Evolutionary conservation across 257 asterid genomes (phyloP), one percentile per base, ranked within the genome.

Genomic region (Primulina tabacum): DNA sequence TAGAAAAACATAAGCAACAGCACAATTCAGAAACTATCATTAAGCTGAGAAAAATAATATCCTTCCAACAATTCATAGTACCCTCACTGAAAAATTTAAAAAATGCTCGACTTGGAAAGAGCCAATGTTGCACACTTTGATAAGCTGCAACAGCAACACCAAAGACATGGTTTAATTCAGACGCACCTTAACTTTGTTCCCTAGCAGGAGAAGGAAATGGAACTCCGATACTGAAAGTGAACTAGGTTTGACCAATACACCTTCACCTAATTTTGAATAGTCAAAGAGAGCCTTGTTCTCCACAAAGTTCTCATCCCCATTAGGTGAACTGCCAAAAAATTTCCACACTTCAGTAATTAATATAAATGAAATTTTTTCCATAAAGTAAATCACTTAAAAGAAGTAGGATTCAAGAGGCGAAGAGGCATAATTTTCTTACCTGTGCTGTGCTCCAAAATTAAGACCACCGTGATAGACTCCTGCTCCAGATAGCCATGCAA

Each of bases 401-500:
- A 62, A 70, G 30, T 62, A 40, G 21, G 80, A 70, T 47, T 77
- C 56, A 17, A 60, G 69, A 63, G 32, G 53, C 26, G 26, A 38
- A 38, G 14, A 38, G 50, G 12, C 14, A 43, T 50, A 30, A 72
- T 73, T 65, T 70, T 70, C 71, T 78, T 73, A 94, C 99, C 96
- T 91, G 69, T 68, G 90, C 18, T 81, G 95, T 56, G 82, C 89
- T 81, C 95, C 99, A 82, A 94, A 94, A 84, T 89, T 86, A 76
- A 94, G 95, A 82, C 87, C 96, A 76, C 97, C 99, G 9, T 91
- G 96, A 76, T 94, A 94, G 80, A 91, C 84, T 70, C 99, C 99
- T 53, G 99, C 97, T 76, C 99, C 99, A 59, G 99, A 94, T 74
- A 94, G 92, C 99, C 99, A 94, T 28, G 99, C 97, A 79, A 94